Percentiles rank a stretch among this genome's conserved stretches.
Conservation (phyloP, 2,329 filamentous ascomycete species). For the Beauveria pseudobassiana region DNA sequence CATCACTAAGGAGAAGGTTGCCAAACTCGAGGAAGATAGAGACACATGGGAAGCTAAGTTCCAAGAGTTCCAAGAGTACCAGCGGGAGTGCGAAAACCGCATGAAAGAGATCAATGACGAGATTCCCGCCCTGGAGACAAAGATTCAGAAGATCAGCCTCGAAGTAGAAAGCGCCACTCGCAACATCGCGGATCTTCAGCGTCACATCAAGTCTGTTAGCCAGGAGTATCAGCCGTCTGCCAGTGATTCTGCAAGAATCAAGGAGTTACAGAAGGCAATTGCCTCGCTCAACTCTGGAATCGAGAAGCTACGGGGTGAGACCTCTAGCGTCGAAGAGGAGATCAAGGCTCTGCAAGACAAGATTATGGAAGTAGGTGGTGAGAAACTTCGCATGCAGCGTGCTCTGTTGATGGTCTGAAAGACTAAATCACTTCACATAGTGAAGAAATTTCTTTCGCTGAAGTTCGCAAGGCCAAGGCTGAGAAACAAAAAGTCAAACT, state of each 20-base stretch:
- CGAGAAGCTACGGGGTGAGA: conserved; percentile 72
- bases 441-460: conserved; percentile 77
- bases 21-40: conserved; percentile 78
- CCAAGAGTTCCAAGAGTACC: conserved; percentile 75
- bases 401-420: conserved; percentile 82
- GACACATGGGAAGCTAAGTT: conserved; percentile 80
- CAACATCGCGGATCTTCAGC: conserved; percentile 76
- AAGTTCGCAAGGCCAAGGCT: conserved; percentile 84
- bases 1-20: conserved; percentile 78
- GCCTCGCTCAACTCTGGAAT: conserved; percentile 68
- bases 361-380: conserved; percentile 97
- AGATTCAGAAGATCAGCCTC: conserved; percentile 81
- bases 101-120: conserved; percentile 67
- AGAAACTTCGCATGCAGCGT: conserved; percentile 83
- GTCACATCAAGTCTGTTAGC: conserved; percentile 76
- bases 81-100: conserved; percentile 67
- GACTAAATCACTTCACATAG: conserved; percentile 74
- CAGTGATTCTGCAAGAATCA: conserved; percentile 67
- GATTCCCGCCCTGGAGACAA: conserved; percentile 79
- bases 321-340: conserved; percentile 82
- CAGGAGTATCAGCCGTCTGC: conserved; percentile 76
- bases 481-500: conserved; percentile 88
- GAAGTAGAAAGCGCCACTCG: conserved; percentile 82
- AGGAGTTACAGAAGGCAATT: conserved; percentile 70
- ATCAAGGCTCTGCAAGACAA: conserved; percentile 90